A percentile compares a stretch with the other conserved stretches of the same genome.
Evolutionary conservation across 176 grass and related monocot species (phyloP).

Genomic region (Tillandsia fasciculata): DNA sequence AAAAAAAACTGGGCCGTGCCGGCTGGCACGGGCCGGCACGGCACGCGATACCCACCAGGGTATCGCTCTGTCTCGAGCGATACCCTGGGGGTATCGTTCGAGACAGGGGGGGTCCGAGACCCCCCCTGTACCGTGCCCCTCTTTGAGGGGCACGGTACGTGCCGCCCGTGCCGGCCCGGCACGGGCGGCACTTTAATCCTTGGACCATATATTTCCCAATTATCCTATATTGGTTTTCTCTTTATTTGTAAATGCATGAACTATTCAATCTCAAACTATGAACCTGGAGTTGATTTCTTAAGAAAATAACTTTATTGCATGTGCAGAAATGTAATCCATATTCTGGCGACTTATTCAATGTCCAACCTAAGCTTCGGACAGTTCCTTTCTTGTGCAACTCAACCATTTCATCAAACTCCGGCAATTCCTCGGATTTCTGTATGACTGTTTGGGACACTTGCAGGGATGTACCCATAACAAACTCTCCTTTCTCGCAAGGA

Average conservation of each 20-base stretch:
- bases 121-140: too few species aligned
- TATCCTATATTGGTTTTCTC: background rate
- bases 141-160: too few species aligned
- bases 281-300: background rate
- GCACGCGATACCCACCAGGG: too few species aligned
- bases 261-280: background rate
- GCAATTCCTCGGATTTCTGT: constrained; percentile 35
- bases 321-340: constrained; percentile 72
- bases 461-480: constrained; percentile 43
- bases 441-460: constrained; percentile 53
- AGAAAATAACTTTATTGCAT: background rate
- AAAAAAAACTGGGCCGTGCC: too few species aligned
- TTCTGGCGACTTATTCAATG: constrained; percentile 59
- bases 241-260: background rate
- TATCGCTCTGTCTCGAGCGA: too few species aligned
- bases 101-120: too few species aligned
- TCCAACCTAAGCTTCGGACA: constrained; percentile 24
- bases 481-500: constrained; percentile 42
- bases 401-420: background rate
- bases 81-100: too few species aligned
- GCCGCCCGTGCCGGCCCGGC: too few species aligned
- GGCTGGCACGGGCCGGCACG: too few species aligned
- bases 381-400: constrained; percentile 56
- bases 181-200: too few species aligned
- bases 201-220: too few species aligned